Conservation (phyloP, 2,329 filamentous ascomycete species). For the Diplocarpon rosae region DNA sequence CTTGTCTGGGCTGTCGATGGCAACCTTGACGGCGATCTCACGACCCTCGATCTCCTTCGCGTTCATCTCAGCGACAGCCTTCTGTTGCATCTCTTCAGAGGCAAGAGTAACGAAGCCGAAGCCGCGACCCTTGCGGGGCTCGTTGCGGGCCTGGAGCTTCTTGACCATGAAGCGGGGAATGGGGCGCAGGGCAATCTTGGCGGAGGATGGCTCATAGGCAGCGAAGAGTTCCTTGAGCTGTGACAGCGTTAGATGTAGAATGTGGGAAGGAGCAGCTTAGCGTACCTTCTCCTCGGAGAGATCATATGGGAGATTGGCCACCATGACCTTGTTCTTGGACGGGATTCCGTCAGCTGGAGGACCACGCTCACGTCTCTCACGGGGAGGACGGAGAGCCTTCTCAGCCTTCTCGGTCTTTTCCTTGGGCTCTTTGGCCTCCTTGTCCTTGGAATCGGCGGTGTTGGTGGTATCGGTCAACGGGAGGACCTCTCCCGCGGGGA, state of each 20-base stretch:
- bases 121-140: slow-evolving; percentile 96
- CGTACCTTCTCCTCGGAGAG: slow-evolving; percentile 91
- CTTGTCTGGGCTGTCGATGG: slow-evolving; percentile 98
- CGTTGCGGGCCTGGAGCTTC: slow-evolving; percentile 96
- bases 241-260: slow-evolving; percentile 13
- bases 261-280: slow-evolving; percentile 11
- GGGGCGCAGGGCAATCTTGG: slow-evolving; percentile 96
- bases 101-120: slow-evolving; percentile 97
- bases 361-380: slow-evolving; percentile 69
- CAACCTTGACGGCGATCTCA: slow-evolving; percentile 99
- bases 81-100: slow-evolving; percentile 92
- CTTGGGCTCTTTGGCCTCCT: slow-evolving; percentile 38
- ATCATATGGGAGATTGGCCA: slow-evolving; percentile 97
- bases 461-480: slow-evolving; percentile 53
- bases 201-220: slow-evolving; percentile 82
- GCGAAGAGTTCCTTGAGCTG: slow-evolving; percentile 96
- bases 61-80: slow-evolving; percentile 97
- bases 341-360: slow-evolving; percentile 94
- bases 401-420: slow-evolving; percentile 29
- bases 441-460: slow-evolving; percentile 38
- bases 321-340: slow-evolving; percentile 99
- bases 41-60: slow-evolving; percentile 98
- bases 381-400: slow-evolving; percentile 36
- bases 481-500: slow-evolving; percentile 40
- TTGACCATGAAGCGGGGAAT: slow-evolving; percentile 99